Conservation (phyloP, 305 asterid genomes). For the Fraxinus velutina region DNA sequence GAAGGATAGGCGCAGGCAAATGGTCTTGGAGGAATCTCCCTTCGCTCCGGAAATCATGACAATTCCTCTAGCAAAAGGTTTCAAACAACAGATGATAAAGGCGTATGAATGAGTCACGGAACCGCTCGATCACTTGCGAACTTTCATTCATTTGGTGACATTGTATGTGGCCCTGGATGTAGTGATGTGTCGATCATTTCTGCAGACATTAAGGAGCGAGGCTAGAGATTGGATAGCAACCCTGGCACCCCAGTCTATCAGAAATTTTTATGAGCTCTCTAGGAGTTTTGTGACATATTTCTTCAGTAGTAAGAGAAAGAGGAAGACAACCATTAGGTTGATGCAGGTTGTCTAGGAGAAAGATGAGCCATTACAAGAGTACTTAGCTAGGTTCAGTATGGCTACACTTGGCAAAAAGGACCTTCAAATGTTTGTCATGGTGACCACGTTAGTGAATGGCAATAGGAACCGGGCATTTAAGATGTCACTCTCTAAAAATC, state of each 20-base stretch:
- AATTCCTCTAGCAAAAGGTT: background rate
- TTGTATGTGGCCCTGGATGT: background rate
- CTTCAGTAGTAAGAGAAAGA: background rate
- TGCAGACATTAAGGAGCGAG: background rate
- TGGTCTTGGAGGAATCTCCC: background rate
- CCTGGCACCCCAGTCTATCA: background rate
- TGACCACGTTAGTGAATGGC: background rate
- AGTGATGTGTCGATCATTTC: background rate
- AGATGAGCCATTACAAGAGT: background rate
- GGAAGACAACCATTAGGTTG: background rate
- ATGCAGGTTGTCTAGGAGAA: background rate
- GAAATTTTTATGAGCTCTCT: background rate
- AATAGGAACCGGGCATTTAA: background rate
- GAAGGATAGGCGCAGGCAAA: background rate
- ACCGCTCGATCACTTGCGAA: background rate
- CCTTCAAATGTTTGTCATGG: background rate
- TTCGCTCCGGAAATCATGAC: background rate
- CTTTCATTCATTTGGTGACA: background rate
- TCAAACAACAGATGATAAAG: background rate
- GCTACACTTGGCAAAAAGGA: background rate
- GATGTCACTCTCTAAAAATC: background rate
- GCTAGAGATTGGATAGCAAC: background rate
- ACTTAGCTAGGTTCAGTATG: background rate
- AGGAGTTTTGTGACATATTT: background rate
- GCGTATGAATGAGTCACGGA: background rate